These are phyloP conservation scores for Aechmea fasciata DNA, from an alignment of 176 grass and related monocot genomes.

Conservation along the genomic window DNA sequence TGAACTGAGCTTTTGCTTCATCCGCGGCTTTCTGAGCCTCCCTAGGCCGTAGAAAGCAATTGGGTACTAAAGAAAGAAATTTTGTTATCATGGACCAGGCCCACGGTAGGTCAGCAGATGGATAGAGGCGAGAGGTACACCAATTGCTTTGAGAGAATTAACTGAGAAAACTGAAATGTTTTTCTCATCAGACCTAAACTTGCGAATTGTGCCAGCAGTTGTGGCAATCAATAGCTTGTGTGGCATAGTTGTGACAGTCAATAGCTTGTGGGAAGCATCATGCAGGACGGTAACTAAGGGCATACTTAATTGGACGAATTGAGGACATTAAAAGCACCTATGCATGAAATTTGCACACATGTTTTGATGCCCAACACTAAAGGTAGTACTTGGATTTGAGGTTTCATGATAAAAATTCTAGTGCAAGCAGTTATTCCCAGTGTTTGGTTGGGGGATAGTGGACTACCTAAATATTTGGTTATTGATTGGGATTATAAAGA, in stretches of 20 bases:
- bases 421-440: too few species aligned
- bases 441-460: too few species aligned
- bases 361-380: neutral
- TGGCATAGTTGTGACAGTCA: conserved; percentile 41
- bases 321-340: conserved; percentile 9
- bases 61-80: conserved; percentile 96
- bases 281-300: conserved; percentile 63
- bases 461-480: too few species aligned
- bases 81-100: conserved; percentile 64
- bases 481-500: too few species aligned
- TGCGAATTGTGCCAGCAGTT: conserved; percentile 32
- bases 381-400: too few species aligned
- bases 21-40: conserved; percentile 97
- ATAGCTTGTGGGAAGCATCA: conserved; percentile 44
- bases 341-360: conserved; percentile 10
- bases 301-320: conserved; percentile 14
- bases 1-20: conserved; percentile 88
- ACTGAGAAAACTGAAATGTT: conserved; percentile 86
- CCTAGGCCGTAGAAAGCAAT: conserved; percentile 98
- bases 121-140: conserved; percentile 66
- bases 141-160: conserved; percentile 79
- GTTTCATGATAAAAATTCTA: too few species aligned
- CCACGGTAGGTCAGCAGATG: conserved; percentile 86
- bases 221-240: conserved; percentile 44
- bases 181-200: conserved; percentile 57